A percentile compares a stretch with the other conserved stretches of the same genome.
phyloP scores from a whole-genome alignment of 345 rosid genomes.

The Dimocarpus longan region DNA sequence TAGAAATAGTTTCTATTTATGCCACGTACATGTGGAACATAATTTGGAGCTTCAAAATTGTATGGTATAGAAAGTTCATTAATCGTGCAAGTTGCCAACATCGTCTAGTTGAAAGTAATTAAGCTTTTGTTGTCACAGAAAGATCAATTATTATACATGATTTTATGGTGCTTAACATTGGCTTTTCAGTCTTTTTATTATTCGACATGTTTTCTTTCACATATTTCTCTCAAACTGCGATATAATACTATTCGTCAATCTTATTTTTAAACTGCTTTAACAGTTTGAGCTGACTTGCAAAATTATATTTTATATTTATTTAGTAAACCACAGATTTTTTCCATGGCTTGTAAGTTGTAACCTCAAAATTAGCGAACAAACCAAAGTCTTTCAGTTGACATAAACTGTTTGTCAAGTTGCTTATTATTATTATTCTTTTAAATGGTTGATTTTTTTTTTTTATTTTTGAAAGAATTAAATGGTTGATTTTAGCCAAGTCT shows the following conservation, averaged over 20 bases:
- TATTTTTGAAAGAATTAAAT: no score
- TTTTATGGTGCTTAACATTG: constrained; percentile 1
- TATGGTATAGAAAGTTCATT: not conserved
- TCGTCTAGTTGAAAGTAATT: not conserved
- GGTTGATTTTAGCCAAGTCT: not conserved
- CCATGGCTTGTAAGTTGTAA: not conserved
- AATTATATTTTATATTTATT: no score
- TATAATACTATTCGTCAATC: not conserved
- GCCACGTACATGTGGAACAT: not conserved
- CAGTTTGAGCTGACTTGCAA: not conserved
- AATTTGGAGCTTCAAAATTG: not conserved
- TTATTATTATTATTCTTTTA: no score
- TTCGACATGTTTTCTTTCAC: not conserved
- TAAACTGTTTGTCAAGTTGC: not conserved
- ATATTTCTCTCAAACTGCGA: not conserved
- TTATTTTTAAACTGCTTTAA: no score
- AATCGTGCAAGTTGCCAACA: not conserved
- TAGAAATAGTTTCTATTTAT: not conserved
- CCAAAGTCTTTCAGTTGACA: not conserved
- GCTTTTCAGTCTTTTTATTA: not conserved
- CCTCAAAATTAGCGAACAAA: not conserved
- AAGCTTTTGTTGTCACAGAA: not conserved
- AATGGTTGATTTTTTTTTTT: no score
- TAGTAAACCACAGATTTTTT: not conserved
- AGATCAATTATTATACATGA: constrained; percentile 7